Conservation (phyloP, 148 eudicot genomes). For the Tetragonia tetragonoides region DNA sequence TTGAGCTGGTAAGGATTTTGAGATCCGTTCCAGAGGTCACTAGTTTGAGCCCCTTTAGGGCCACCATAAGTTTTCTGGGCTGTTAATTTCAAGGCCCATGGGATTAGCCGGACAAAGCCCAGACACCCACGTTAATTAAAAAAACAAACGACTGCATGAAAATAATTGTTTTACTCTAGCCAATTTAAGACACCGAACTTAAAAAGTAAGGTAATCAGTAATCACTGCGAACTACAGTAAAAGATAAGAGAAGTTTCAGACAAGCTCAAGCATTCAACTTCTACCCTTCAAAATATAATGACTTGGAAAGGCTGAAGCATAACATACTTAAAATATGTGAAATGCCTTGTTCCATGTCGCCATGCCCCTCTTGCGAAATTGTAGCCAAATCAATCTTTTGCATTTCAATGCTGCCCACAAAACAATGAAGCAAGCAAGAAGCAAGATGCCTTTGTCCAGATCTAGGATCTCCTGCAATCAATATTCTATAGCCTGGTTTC, state of each 20-base stretch:
- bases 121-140: too few species aligned
- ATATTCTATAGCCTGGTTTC: constrained; percentile 63
- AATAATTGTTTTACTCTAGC: too few species aligned
- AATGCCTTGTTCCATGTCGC: constrained; percentile 72
- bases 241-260: not conserved
- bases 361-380: constrained; percentile 85
- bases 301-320: constrained; percentile 25
- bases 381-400: constrained; percentile 91
- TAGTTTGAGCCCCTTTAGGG: too few species aligned
- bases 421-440: constrained; percentile 83
- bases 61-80: too few species aligned
- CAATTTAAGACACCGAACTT: too few species aligned
- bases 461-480: constrained; percentile 80
- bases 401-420: constrained; percentile 70
- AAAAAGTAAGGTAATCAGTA: too few species aligned
- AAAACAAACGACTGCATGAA: too few species aligned
- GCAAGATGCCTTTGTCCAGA: constrained; percentile 94
- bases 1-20: too few species aligned
- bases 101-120: too few species aligned
- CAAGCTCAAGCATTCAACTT: constrained; percentile 13
- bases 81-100: too few species aligned
- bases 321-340: constrained; percentile 74
- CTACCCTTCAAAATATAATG: constrained; percentile 15
- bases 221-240: not conserved
- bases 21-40: too few species aligned